Conservation (phyloP, 1,284 basidiomycete species). For the Ceratobasidium papillatum region DNA sequence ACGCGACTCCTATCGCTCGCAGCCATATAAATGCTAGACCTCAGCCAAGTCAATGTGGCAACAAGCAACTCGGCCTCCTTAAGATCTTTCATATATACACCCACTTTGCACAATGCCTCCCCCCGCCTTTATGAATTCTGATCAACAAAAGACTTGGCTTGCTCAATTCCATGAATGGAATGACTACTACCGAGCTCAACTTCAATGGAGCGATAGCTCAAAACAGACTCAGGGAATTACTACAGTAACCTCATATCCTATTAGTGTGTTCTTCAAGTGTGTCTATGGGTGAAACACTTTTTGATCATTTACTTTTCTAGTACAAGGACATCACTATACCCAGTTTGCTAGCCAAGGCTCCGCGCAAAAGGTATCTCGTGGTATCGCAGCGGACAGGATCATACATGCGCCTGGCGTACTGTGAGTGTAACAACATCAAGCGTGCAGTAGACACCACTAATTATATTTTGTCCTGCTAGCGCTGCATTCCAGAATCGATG, state of each 20-base stretch:
- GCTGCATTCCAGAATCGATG: not conserved
- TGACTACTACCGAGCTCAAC: not conserved
- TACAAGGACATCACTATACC: slow-evolving; percentile 13
- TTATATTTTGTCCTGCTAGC: too few relatives aligned
- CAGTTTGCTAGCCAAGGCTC: not conserved
- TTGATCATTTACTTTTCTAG: too few relatives aligned
- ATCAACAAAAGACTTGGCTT: not conserved
- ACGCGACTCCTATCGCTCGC: not conserved
- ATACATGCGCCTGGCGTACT: not conserved
- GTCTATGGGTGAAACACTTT: not conserved
- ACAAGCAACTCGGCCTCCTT: not conserved
- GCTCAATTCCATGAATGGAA: slow-evolving; percentile 24
- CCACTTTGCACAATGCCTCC: too few relatives aligned
- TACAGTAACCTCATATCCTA: slow-evolving; percentile 1
- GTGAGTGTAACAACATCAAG: not conserved
- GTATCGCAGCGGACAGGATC: not conserved
- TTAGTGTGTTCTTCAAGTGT: slow-evolving; percentile 1
- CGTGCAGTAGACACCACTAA: too few relatives aligned
- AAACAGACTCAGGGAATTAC: not conserved
- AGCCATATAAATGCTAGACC: not conserved
- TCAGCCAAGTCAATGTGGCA: not conserved
- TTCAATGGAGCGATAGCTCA: not conserved
- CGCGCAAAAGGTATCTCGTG: not conserved
- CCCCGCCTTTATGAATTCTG: not conserved
- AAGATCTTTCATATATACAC: not conserved